phyloP scores from a whole-genome alignment of 306 rosid species.

The Medicago ruthenica region DNA sequence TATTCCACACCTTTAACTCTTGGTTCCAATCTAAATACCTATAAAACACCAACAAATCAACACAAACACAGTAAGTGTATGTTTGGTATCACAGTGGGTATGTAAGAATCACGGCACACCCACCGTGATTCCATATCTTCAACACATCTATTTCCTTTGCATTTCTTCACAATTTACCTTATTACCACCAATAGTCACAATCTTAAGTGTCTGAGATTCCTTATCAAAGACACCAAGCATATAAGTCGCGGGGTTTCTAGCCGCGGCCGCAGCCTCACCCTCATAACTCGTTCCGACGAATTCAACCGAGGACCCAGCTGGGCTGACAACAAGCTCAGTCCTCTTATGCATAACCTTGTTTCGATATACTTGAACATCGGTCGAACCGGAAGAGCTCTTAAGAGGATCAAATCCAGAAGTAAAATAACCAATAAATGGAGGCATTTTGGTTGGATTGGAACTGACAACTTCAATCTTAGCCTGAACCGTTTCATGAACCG shows the following conservation, averaged over 20 bases:
- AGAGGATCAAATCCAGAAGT: constrained; percentile 79
- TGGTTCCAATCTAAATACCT: constrained; percentile 90
- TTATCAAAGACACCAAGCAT: constrained; percentile 82
- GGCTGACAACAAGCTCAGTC: constrained; percentile 74
- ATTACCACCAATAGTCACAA: constrained; percentile 70
- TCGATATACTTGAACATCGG: constrained; percentile 53
- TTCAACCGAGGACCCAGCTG: constrained; percentile 63
- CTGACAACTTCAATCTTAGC: constrained; percentile 58
- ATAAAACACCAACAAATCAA: constrained; percentile 32
- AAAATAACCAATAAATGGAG: constrained; percentile 80
- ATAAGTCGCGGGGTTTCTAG: no score
- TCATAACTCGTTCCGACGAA: constrained; percentile 79
- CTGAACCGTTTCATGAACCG: constrained; percentile 20
- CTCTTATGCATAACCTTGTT: constrained; percentile 58
- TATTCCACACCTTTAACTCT: constrained; percentile 57
- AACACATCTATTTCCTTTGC: not conserved
- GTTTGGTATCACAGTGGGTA: no score
- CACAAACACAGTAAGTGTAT: constrained; percentile 1
- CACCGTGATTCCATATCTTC: not conserved
- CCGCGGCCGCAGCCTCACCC: constrained; percentile 73
- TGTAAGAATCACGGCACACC: no score
- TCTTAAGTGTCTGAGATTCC: constrained; percentile 60
- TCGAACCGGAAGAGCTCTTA: constrained; percentile 13
- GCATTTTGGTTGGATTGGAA: constrained; percentile 49
- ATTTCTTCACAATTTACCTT: constrained; percentile 55